Percentiles rank a stretch among this genome's conserved stretches.
phyloP scores from a whole-genome alignment of 495 filamentous ascomycete species.

The Hypoxylon cercidicola region DNA sequence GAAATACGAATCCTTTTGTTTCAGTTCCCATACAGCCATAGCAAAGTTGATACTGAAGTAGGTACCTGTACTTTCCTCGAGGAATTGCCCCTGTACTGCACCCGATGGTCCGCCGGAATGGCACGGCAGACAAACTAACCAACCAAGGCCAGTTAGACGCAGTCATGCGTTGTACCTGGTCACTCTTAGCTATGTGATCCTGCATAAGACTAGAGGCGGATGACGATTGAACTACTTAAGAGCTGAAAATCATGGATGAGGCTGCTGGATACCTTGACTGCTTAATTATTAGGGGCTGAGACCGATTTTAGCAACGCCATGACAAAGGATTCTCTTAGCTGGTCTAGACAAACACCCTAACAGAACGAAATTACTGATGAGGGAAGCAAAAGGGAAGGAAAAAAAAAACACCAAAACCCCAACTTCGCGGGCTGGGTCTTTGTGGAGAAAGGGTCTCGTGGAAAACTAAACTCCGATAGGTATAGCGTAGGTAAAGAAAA shows the following conservation, averaged over 20 bases:
- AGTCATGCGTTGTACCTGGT: constrained; percentile 29
- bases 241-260: constrained; percentile 12
- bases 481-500: constrained; percentile 21
- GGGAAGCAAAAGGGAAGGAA: constrained; percentile 37
- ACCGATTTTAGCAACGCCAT: not conserved
- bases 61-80: constrained; percentile 29
- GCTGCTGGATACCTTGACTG: not conserved
- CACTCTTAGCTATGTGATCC: constrained; percentile 22
- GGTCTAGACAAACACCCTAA: too few relatives aligned
- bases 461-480: constrained; percentile 29
- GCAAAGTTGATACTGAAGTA: constrained; percentile 12
- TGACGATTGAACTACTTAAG: constrained; percentile 27
- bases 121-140: constrained; percentile 36
- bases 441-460: constrained; percentile 38
- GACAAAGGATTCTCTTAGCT: too few relatives aligned
- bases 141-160: constrained; percentile 28
- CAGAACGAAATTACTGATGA: constrained; percentile 7
- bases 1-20: constrained; percentile 8
- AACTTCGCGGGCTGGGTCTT: constrained; percentile 33
- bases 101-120: constrained; percentile 28
- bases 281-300: not conserved
- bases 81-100: constrained; percentile 11
- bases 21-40: not conserved
- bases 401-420: constrained; percentile 37
- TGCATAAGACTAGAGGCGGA: constrained; percentile 39